Evolutionary conservation across 305 asterid species (phyloP), one percentile per base, ranked within the genome.

Genomic region (Euphrasia arctica): DNA sequence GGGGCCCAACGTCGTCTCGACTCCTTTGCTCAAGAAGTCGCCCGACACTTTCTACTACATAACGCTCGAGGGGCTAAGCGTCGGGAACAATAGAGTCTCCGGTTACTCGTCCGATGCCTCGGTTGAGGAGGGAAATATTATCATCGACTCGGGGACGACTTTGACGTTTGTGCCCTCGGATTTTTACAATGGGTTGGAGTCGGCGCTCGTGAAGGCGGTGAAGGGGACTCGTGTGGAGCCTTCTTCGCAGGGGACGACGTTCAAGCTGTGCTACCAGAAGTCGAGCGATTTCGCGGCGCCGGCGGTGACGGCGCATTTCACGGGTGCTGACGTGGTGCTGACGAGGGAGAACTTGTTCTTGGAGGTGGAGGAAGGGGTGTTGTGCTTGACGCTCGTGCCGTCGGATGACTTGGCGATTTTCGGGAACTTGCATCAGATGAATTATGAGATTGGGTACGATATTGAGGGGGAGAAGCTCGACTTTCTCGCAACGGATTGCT

Each of bases 141-240:
- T 83, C 6, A 73, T 86, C 4, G 88, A 86, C 43, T 83, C 85
- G 0, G 95, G 88, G 5, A 76, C 87, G 1, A 77, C 82, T 0
- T 15, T 83, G 54, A 83, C 86, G 0, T 74, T 71, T 9, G 36
- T 89, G 8, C 85, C 83, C 0, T 0, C 13, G 1, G 68, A 63
- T 0, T 1, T 78, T 0, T 82, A 83, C 63, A 9, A 18, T 0
- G 66, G 52, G 0, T 39, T 82, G 15, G 82, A 75, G 31, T n/a
- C 79, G 5, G 63, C 70, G 0, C 4, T 83, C 5, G 49, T 1
- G 2, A 39, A 29, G 4, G 34, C 61, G 0, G 72, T 84, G 2
- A 36, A 39, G 2, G 81, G 42, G 0, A 31, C 60, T 0, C 72
- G 70, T 18, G 22, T 18, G 4, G 68, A 13, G 1, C 2, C n/a